Evolutionary conservation across 257 asterid genomes (phyloP), one percentile per base, ranked within the genome.

Genomic region (Capsicum baccatum): DNA sequence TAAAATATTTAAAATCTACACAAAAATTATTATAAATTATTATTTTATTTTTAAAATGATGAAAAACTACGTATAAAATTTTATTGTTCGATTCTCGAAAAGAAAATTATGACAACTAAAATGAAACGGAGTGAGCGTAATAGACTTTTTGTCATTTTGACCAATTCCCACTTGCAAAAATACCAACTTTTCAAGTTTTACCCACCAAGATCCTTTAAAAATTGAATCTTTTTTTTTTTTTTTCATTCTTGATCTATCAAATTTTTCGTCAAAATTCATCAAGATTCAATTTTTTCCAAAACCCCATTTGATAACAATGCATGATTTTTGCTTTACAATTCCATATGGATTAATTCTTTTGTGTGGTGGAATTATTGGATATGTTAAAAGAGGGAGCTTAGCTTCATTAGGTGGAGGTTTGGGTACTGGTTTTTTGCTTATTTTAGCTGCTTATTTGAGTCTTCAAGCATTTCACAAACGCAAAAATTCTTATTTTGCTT

Each of bases 291-390:
- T 14, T 78, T 78, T 78, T 14, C 0, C 33, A 8, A 21, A 54
- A 54, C 21, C 81, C 80, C 62, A 50, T 12, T 74, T 52, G 81
- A 16, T 21, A 4, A 87, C 88, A 88, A 96, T 97, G 99, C 99
- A 95, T 82, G 99, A 97, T 90, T 97, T 97, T 82, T 95, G 99
- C 92, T 93, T 97, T 89, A 97, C 98, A 79, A 94, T 97, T 88
- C 99, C 99, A 4, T 97, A 95, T 73, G 99, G 98, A 8, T 73
- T 97, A 84, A 83, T 97, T 59, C 87, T 97, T 89, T 91, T 89
- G 52, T 79, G 84, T 85, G 98, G 99, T 81, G 99, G 99, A 85
- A 86, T 91, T 21, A 76, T 97, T 73, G 98, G 98, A n/a, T 97
- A 85, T 89, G 83, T 74, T 85, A 92, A 86, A 87, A 95, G 89